Percentiles rank a stretch among this genome's conserved stretches.
Evolutionary conservation across 1,139 yeast genomes (phyloP).

Genomic region (Meyerozyma guilliermondii): DNA sequence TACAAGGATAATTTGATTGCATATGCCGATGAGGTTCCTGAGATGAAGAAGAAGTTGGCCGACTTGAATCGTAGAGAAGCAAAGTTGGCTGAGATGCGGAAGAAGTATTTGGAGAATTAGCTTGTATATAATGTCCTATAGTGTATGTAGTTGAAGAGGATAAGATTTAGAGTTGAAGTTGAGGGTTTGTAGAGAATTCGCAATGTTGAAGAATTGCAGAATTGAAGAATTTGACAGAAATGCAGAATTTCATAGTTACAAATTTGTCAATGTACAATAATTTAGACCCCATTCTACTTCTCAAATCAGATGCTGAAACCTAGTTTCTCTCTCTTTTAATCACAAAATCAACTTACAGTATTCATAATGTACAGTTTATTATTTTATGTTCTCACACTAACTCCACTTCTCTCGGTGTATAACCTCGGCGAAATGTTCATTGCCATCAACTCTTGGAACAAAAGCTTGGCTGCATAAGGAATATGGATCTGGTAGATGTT

Average conservation of each 20-base stretch:
- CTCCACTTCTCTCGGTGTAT: constrained; percentile 60
- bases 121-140: constrained; percentile 12
- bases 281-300: too few relatives aligned
- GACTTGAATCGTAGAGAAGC: constrained; percentile 36
- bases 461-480: constrained; percentile 93
- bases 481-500: constrained; percentile 95
- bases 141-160: too few relatives aligned
- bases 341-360: background rate
- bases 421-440: constrained; percentile 92
- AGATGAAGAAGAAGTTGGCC: constrained; percentile 37
- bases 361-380: constrained; percentile 1
- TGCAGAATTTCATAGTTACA: too few relatives aligned
- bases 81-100: constrained; percentile 28
- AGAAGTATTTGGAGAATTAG: constrained; percentile 27
- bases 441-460: constrained; percentile 98
- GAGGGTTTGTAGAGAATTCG: too few relatives aligned
- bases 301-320: too few relatives aligned
- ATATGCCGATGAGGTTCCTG: constrained; percentile 74
- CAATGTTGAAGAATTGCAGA: too few relatives aligned
- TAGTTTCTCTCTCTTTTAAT: too few relatives aligned
- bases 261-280: too few relatives aligned
- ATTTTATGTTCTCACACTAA: constrained; percentile 24
- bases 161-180: too few relatives aligned
- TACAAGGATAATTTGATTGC: constrained; percentile 79
- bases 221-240: too few relatives aligned